Conservation (phyloP, 2,329 filamentous ascomycete species). For the Fusarium verticillioides region DNA sequence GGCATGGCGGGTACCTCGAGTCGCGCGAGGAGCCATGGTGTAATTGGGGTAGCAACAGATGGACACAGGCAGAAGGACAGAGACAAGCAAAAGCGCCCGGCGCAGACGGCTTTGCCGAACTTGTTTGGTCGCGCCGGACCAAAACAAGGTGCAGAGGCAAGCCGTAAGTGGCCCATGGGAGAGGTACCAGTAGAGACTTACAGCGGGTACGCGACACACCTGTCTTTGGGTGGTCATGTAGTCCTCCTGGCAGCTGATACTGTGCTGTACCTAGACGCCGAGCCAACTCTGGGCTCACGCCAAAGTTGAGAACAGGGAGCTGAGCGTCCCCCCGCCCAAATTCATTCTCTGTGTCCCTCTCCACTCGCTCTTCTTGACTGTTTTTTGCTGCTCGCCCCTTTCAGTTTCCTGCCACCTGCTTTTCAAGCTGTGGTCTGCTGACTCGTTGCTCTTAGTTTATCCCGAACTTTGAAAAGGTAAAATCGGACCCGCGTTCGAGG, state of each 20-base stretch:
- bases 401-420: conserved; percentile 34
- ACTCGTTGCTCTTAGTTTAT: conserved; percentile 8
- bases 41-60: conserved; percentile 22
- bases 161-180: conserved; percentile 42
- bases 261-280: conserved; percentile 50
- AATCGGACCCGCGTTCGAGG: conserved; percentile 17
- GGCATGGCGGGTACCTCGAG: conserved; percentile 43
- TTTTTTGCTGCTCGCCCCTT: conserved; percentile 14
- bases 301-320: conserved; percentile 46
- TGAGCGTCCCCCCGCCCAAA: conserved; percentile 45
- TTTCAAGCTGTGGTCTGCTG: conserved; percentile 23
- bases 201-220: conserved; percentile 53
- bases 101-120: conserved; percentile 40
- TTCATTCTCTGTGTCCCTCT: conserved; percentile 40
- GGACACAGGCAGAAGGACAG: conserved; percentile 15
- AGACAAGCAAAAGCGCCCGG: conserved; percentile 38
- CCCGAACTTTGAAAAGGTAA: not conserved
- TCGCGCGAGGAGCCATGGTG: conserved; percentile 29
- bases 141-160: conserved; percentile 44
- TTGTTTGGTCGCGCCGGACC: conserved; percentile 42
- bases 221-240: conserved; percentile 49
- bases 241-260: conserved; percentile 50
- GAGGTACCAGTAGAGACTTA: conserved; percentile 50
- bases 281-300: conserved; percentile 29
- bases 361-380: conserved; percentile 45